phyloP scores from a whole-genome alignment of 306 rosid species.

The Purshia tridentata region DNA sequence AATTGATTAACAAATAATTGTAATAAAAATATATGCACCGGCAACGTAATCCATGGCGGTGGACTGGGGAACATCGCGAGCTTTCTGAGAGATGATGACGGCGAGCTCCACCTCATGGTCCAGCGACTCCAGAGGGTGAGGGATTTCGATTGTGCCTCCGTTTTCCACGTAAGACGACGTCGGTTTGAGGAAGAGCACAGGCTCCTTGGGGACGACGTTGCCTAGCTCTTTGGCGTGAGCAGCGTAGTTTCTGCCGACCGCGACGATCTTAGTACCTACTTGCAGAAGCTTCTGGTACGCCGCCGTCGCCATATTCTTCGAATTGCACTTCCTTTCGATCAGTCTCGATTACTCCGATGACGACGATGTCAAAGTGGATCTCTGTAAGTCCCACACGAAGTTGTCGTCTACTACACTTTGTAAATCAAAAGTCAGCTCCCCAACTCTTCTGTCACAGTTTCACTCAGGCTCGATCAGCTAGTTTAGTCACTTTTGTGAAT shows the following conservation, averaged over 20 bases:
- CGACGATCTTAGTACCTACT: slow-evolving; percentile 80
- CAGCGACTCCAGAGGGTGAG: slow-evolving; percentile 69
- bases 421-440: neutral
- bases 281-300: slow-evolving; percentile 60
- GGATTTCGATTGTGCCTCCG: slow-evolving; percentile 91
- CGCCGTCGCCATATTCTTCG: slow-evolving; percentile 47
- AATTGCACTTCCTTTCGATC: neutral
- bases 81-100: slow-evolving; percentile 70
- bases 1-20: neutral
- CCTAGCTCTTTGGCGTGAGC: slow-evolving; percentile 98
- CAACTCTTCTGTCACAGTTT: neutral
- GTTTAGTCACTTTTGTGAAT: too few relatives aligned
- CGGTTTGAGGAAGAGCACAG: slow-evolving; percentile 84
- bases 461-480: neutral
- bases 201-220: slow-evolving; percentile 97
- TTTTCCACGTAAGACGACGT: slow-evolving; percentile 83
- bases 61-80: slow-evolving; percentile 79
- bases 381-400: neutral
- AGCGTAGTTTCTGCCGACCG: slow-evolving; percentile 87
- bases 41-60: slow-evolving; percentile 88
- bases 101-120: slow-evolving; percentile 98
- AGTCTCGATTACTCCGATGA: neutral
- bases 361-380: neutral
- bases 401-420: neutral
- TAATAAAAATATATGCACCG: slow-evolving; percentile 35